These are phyloP conservation scores for Vicia sativa DNA, from an alignment of 306 rosid genomes.

Conservation along the genomic window DNA sequence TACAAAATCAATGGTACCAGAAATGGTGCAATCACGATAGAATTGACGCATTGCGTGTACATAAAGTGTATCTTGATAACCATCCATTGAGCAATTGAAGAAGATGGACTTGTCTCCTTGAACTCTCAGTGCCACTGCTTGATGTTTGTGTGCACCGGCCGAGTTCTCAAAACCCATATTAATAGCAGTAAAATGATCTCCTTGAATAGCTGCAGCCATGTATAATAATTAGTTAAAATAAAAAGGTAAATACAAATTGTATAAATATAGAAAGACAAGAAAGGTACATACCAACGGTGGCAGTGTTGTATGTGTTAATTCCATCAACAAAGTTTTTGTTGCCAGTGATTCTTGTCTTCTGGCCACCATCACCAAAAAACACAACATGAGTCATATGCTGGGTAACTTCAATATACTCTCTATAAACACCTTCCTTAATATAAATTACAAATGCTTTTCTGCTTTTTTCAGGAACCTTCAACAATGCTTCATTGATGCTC, in stretches of 20 bases:
- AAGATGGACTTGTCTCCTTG: slow-evolving; percentile 57
- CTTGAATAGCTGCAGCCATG: slow-evolving; percentile 47
- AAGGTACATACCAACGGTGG: slow-evolving; percentile 54
- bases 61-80: slow-evolving; percentile 42
- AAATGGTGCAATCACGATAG: slow-evolving; percentile 64
- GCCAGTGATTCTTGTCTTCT: slow-evolving; percentile 45
- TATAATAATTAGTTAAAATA: no score
- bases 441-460: slow-evolving; percentile 50
- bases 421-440: slow-evolving; percentile 61
- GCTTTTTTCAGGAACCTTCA: slow-evolving; percentile 37
- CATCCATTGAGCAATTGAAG: slow-evolving; percentile 65
- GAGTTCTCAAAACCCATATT: slow-evolving; percentile 73
- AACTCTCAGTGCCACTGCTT: slow-evolving; percentile 77
- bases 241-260: no score
- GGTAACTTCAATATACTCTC: slow-evolving; percentile 45
- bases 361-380: slow-evolving; percentile 62
- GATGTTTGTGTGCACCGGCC: slow-evolving; percentile 65
- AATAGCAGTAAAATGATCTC: slow-evolving; percentile 53
- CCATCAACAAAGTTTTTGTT: slow-evolving; percentile 58
- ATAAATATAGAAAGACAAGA: no score
- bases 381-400: slow-evolving; percentile 45
- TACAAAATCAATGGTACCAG: slow-evolving; percentile 75
- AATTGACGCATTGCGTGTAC: slow-evolving; percentile 67
- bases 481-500: slow-evolving; percentile 53
- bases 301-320: slow-evolving; percentile 50